These are phyloP conservation scores for Cordyceps farinosa DNA, from an alignment of 2,329 filamentous ascomycete species.

Conservation along the genomic window DNA sequence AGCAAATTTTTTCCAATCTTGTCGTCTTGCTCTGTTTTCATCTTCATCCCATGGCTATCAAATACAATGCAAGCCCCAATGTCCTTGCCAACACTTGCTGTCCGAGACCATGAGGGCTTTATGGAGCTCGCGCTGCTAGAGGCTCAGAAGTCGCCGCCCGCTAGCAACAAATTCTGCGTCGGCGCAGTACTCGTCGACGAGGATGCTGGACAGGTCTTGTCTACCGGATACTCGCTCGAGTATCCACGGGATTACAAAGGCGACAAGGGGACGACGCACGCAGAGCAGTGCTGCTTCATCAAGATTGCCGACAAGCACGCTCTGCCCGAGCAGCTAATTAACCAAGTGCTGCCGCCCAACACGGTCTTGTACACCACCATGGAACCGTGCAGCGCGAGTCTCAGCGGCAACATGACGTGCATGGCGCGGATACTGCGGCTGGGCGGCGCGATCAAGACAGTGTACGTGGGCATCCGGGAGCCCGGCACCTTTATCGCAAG, in stretches of 20 bases:
- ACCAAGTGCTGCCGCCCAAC: constrained; percentile 35
- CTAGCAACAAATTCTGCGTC: constrained; percentile 38
- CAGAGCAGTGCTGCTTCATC: constrained; percentile 43
- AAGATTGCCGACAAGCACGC: constrained; percentile 38
- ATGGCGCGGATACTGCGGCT: constrained; percentile 34
- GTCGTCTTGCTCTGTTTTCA: neutral
- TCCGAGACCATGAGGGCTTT: constrained; percentile 32
- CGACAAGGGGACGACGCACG: constrained; percentile 38
- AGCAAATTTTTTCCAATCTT: neutral
- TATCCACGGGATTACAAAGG: constrained; percentile 34
- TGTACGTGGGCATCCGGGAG: constrained; percentile 39
- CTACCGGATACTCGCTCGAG: constrained; percentile 42
- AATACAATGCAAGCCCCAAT: neutral
- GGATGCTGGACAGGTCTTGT: constrained; percentile 34
- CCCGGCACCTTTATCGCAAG: constrained; percentile 35
- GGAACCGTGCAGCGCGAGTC: constrained; percentile 42
- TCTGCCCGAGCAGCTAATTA: constrained; percentile 34
- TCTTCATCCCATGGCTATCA: neutral
- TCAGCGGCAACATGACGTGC: constrained; percentile 39
- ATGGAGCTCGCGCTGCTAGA: constrained; percentile 37
- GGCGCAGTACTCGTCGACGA: constrained; percentile 39
- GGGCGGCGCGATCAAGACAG: constrained; percentile 31
- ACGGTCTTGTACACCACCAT: constrained; percentile 44
- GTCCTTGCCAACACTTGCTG: constrained; percentile 11
- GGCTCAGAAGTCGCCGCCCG: constrained; percentile 36